These are phyloP conservation scores for Populus alba DNA, from an alignment of 345 rosid species.

Conservation along the genomic window DNA sequence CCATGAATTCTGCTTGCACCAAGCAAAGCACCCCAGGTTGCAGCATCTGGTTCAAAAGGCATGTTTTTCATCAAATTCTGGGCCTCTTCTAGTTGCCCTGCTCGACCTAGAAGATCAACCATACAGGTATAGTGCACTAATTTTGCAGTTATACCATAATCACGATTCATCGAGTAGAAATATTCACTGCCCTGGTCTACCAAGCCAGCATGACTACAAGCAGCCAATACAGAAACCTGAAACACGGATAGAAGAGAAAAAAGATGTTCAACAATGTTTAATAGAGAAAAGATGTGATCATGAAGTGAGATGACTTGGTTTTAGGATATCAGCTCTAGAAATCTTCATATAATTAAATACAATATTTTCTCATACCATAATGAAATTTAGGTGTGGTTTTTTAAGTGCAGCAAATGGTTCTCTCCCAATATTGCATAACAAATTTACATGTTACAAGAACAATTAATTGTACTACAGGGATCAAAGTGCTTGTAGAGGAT, in stretches of 20 bases:
- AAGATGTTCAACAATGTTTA: neutral
- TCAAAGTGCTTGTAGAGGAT: too few species aligned
- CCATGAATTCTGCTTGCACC: conserved; percentile 75
- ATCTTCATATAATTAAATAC: neutral
- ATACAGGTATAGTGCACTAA: conserved; percentile 63
- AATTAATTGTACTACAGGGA: too few species aligned
- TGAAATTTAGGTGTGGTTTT: neutral
- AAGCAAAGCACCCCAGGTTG: conserved; percentile 78
- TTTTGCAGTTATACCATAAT: conserved; percentile 53
- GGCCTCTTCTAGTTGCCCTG: conserved; percentile 62
- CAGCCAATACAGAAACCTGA: conserved; percentile 65
- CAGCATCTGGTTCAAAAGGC: conserved; percentile 69
- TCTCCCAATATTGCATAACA: neutral
- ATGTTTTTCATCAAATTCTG: conserved; percentile 48
- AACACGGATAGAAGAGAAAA: conserved; percentile 6
- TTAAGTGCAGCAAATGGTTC: neutral
- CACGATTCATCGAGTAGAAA: conserved; percentile 51
- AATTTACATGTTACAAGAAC: neutral
- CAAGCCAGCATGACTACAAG: conserved; percentile 68
- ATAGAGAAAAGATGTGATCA: neutral
- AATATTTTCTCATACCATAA: neutral
- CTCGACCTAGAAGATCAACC: conserved; percentile 79
- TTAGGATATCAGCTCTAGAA: neutral
- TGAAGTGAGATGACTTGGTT: neutral
- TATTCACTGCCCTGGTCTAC: conserved; percentile 50